Evolutionary conservation across 2,329 filamentous ascomycete species (phyloP).

Genomic region (Elsinoe batatas): DNA sequence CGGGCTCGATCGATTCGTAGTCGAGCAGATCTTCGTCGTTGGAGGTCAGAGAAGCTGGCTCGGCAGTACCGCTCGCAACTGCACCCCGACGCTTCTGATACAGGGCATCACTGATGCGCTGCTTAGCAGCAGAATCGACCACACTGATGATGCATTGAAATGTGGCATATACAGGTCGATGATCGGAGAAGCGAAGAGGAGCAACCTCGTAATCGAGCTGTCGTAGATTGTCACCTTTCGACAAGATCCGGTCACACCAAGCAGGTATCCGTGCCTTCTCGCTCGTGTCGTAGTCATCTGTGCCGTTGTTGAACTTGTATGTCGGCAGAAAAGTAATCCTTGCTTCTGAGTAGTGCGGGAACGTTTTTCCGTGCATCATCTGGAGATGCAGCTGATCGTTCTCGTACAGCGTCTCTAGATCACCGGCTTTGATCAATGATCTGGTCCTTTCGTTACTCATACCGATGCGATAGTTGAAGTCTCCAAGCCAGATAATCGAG

Average conservation of each 20-base stretch:
- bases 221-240: conserved; percentile 72
- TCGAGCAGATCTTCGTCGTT: conserved; percentile 71
- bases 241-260: conserved; percentile 90
- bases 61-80: conserved; percentile 53
- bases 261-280: conserved; percentile 93
- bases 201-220: conserved; percentile 78
- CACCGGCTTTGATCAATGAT: conserved; percentile 58
- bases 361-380: conserved; percentile 86
- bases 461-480: conserved; percentile 97
- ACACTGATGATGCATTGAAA: conserved; percentile 79
- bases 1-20: conserved; percentile 74
- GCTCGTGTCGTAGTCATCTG: conserved; percentile 83
- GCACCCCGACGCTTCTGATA: conserved; percentile 60
- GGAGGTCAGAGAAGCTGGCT: conserved; percentile 47
- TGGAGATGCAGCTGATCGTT: conserved; percentile 95
- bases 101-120: conserved; percentile 61
- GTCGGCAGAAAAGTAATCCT: conserved; percentile 83
- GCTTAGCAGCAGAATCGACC: conserved; percentile 63
- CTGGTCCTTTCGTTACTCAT: conserved; percentile 69
- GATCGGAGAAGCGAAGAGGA: conserved; percentile 81
- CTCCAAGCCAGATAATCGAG: conserved; percentile 86
- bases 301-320: conserved; percentile 89
- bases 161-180: conserved; percentile 84
- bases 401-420: conserved; percentile 72
- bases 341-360: conserved; percentile 85